Evolutionary conservation across 2,329 filamentous ascomycete genomes (phyloP).

Genomic region (Fusarium tricinctum): DNA sequence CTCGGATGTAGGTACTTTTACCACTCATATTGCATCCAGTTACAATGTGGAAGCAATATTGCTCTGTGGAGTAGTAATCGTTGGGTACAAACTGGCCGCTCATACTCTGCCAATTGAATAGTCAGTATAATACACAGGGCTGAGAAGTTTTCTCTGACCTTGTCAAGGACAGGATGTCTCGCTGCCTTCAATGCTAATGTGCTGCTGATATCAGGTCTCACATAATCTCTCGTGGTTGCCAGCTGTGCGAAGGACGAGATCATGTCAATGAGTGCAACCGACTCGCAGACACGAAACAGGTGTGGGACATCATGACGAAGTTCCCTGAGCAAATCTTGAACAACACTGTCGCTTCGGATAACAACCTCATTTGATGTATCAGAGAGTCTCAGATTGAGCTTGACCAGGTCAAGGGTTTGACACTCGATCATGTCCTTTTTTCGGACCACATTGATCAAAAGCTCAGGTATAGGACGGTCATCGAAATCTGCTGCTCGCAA

Average conservation of each 20-base stretch:
- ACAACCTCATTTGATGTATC: slow-evolving; percentile 89
- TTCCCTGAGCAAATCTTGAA: slow-evolving; percentile 78
- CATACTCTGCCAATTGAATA: slow-evolving; percentile 63
- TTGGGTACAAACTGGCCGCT: slow-evolving; percentile 83
- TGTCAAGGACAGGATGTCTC: slow-evolving; percentile 84
- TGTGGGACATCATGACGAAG: slow-evolving; percentile 78
- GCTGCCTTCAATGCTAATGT: slow-evolving; percentile 80
- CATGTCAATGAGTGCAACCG: slow-evolving; percentile 90
- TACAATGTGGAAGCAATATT: slow-evolving; percentile 90
- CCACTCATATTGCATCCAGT: slow-evolving; percentile 99
- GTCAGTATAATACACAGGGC: slow-evolving; percentile 5
- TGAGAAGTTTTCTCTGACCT: slow-evolving; percentile 54
- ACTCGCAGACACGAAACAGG: slow-evolving; percentile 88
- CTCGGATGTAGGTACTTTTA: slow-evolving; percentile 94
- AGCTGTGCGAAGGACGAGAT: slow-evolving; percentile 81
- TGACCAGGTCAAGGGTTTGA: slow-evolving; percentile 86
- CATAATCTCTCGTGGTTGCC: slow-evolving; percentile 71
- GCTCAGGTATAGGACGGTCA: slow-evolving; percentile 69
- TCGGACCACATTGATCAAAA: slow-evolving; percentile 82
- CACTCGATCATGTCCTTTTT: slow-evolving; percentile 87
- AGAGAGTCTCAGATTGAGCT: slow-evolving; percentile 81
- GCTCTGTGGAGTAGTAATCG: slow-evolving; percentile 85
- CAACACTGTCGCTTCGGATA: slow-evolving; percentile 81
- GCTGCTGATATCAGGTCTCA: slow-evolving; percentile 76
- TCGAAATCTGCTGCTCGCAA: slow-evolving; percentile 75